phyloP scores from a whole-genome alignment of 164 flowering plant genomes.

The Vitis riparia region DNA sequence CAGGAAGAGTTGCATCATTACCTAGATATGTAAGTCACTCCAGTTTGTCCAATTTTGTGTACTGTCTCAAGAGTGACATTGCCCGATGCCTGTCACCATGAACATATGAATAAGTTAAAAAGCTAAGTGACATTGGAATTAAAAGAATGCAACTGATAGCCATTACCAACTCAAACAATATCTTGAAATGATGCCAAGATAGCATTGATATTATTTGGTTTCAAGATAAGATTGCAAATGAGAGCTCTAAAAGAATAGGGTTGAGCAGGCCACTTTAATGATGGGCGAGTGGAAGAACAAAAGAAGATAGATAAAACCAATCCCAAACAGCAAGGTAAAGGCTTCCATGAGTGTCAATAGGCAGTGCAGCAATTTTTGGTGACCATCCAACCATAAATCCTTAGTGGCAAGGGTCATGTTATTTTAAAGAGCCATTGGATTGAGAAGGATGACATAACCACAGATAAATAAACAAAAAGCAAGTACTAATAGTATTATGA shows the following conservation, averaged over 20 bases:
- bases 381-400: not conserved
- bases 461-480: not conserved
- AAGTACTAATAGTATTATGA: not conserved
- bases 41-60: constrained; percentile 85
- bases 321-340: not conserved
- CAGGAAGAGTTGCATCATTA: constrained; percentile 16
- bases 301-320: not conserved
- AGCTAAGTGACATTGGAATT: not conserved
- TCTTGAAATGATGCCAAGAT: not conserved
- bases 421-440: not conserved
- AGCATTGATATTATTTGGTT: not conserved
- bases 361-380: not conserved
- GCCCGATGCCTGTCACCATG: constrained; percentile 76
- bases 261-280: not conserved
- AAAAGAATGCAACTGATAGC: not conserved
- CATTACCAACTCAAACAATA: not conserved
- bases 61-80: constrained; percentile 89
- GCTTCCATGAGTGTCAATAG: not conserved
- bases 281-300: not conserved
- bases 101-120: not conserved
- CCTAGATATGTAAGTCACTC: constrained; percentile 95
- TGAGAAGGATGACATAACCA: not conserved
- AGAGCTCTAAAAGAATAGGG: not conserved
- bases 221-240: not conserved
- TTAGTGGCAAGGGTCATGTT: not conserved